These are phyloP conservation scores for Hydnum rufescens DNA, from an alignment of 768 basidiomycete species.

Conservation along the genomic window DNA sequence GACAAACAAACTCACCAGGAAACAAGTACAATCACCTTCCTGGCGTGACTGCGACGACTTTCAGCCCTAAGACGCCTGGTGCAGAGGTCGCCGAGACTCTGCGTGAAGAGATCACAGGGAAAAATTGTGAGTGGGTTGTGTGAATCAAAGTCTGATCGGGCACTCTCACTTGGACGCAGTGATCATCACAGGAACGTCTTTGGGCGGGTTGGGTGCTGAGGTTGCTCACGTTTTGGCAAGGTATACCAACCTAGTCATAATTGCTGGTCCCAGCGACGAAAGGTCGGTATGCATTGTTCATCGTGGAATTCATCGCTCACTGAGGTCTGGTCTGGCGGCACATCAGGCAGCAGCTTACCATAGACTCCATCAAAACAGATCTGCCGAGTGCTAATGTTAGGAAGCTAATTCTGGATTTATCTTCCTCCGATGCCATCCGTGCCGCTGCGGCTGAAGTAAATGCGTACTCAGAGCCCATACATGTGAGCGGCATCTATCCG, in stretches of 20 bases:
- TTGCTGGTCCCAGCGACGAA: too few relatives aligned
- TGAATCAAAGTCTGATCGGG: background rate
- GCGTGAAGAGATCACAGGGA: background rate
- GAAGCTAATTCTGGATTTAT: conserved; percentile 7
- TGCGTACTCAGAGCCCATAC: conserved; percentile 6
- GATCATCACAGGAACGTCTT: background rate
- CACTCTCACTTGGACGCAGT: background rate
- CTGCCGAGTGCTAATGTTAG: conserved; percentile 5
- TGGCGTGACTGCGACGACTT: too few relatives aligned
- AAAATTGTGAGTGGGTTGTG: background rate
- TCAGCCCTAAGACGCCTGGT: background rate
- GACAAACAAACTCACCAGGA: too few relatives aligned
- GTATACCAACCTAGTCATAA: background rate
- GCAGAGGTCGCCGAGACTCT: background rate
- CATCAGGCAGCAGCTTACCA: too few relatives aligned
- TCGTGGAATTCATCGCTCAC: background rate
- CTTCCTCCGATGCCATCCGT: conserved; percentile 1
- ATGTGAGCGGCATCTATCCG: conserved; percentile 3
- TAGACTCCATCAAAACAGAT: conserved; percentile 4
- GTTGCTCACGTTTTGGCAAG: background rate
- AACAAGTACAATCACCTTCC: too few relatives aligned
- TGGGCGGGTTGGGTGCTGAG: background rate
- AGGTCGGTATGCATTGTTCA: background rate
- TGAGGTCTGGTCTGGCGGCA: too few relatives aligned
- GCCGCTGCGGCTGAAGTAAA: conserved; percentile 8